phyloP scores from a whole-genome alignment of 2,329 filamentous ascomycete genomes.

The Claviceps capensis region DNA sequence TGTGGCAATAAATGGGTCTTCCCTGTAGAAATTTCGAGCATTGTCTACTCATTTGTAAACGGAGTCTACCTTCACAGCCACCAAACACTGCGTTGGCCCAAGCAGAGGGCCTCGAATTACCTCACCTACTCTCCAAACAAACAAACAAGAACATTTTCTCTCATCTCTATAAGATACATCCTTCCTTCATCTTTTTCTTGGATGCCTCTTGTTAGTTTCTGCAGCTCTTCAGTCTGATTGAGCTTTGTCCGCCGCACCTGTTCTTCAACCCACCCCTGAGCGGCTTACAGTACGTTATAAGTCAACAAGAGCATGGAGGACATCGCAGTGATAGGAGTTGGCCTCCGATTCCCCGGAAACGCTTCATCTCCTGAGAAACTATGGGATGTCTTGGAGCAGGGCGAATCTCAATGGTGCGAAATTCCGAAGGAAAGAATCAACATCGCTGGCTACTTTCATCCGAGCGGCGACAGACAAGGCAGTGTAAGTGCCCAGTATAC shows the following conservation, averaged over 20 bases:
- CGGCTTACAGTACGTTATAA: neutral
- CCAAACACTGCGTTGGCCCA: neutral
- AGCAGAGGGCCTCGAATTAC: neutral
- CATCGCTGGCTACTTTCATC: constrained; percentile 39
- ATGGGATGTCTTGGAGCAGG: constrained; percentile 33
- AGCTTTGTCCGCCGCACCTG: neutral
- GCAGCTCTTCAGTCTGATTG: neutral
- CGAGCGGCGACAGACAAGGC: constrained; percentile 33
- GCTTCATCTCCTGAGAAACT: constrained; percentile 29
- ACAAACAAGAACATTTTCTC: neutral
- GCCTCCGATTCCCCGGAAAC: constrained; percentile 37
- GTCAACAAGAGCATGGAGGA: constrained; percentile 16
- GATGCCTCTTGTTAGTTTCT: neutral
- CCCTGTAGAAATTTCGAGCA: neutral
- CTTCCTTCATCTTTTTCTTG: neutral
- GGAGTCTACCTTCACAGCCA: constrained; percentile 1
- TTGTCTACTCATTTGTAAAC: neutral
- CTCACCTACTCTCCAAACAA: neutral
- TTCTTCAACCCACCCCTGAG: neutral
- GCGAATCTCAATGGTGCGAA: constrained; percentile 33
- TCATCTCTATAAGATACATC: neutral
- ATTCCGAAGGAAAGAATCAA: constrained; percentile 36
- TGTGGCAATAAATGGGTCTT: constrained; percentile 1
- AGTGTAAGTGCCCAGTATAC: constrained; percentile 22
- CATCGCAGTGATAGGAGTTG: constrained; percentile 38